Percentiles rank a stretch among this genome's conserved stretches.
These are phyloP conservation scores for Butyriboletus regius DNA, from an alignment of 1,284 basidiomycete species.

Conservation along the genomic window DNA sequence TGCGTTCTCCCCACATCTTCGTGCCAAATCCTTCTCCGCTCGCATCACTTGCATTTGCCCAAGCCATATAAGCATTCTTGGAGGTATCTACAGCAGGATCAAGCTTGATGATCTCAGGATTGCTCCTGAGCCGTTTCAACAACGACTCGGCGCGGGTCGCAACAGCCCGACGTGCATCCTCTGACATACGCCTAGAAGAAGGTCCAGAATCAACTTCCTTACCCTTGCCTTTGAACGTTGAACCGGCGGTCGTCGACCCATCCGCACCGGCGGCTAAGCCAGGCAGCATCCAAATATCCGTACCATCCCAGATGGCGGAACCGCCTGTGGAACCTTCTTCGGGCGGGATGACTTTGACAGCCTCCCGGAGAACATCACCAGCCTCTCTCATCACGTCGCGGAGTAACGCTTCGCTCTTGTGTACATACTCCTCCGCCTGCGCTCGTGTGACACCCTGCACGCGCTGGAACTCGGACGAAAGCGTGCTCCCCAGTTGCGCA, in stretches of 20 bases:
- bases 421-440: conserved; percentile 78
- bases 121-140: conserved; percentile 64
- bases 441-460: conserved; percentile 64
- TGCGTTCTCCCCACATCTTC: conserved; percentile 48
- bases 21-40: conserved; percentile 52
- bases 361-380: conserved; percentile 70
- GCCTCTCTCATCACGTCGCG: conserved; percentile 67
- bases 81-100: conserved; percentile 64
- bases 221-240: conserved; percentile 39
- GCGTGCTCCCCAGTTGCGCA: conserved; percentile 54
- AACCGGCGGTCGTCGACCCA: conserved; percentile 10
- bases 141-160: conserved; percentile 73
- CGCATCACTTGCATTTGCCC: conserved; percentile 48
- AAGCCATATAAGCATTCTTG: conserved; percentile 55
- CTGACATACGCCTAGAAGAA: conserved; percentile 31
- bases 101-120: conserved; percentile 68
- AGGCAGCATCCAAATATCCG: conserved; percentile 73
- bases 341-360: conserved; percentile 84
- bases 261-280: conserved; percentile 26
- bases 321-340: conserved; percentile 39
- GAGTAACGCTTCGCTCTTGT: conserved; percentile 68
- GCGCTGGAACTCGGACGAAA: conserved; percentile 65
- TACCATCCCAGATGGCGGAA: conserved; percentile 66
- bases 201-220: conserved; percentile 34
- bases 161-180: conserved; percentile 47